A percentile compares a stretch with the other conserved stretches of the same genome.
These are phyloP conservation scores for Saccharomyces paradoxus DNA, from an alignment of 805 yeast species.

Conservation along the genomic window DNA sequence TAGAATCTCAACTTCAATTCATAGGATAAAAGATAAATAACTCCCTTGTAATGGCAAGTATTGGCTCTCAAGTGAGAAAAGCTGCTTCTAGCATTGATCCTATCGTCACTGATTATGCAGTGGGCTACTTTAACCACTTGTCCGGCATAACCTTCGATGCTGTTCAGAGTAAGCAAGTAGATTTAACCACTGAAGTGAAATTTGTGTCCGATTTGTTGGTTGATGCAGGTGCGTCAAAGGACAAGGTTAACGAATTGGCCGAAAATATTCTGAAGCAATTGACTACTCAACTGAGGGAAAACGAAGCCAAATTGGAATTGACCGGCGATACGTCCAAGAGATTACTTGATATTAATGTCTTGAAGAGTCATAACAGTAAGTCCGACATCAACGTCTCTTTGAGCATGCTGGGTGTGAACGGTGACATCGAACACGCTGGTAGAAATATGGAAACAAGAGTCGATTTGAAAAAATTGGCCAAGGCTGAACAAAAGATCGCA, in stretches of 20 bases:
- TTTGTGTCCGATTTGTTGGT: conserved; percentile 58
- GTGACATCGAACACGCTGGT: conserved; percentile 86
- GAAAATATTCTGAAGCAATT: conserved; percentile 41
- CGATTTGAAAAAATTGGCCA: conserved; percentile 91
- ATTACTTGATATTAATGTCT: conserved; percentile 67
- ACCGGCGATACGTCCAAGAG: conserved; percentile 87
- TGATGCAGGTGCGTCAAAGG: conserved; percentile 74
- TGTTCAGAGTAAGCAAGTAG: conserved; percentile 65
- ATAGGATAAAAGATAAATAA: not conserved
- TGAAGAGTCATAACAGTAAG: conserved; percentile 52
- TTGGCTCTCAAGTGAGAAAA: conserved; percentile 60
- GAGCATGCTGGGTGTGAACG: conserved; percentile 66
- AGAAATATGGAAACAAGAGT: conserved; percentile 89
- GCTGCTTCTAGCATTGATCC: conserved; percentile 84
- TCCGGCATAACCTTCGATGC: conserved; percentile 73
- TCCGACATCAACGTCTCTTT: conserved; percentile 70
- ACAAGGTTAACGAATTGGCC: conserved; percentile 45
- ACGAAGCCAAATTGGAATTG: conserved; percentile 63
- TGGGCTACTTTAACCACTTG: conserved; percentile 81
- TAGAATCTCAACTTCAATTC: too few species aligned
- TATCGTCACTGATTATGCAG: conserved; percentile 78
- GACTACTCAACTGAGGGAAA: conserved; percentile 48
- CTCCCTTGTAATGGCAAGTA: conserved; percentile 27
- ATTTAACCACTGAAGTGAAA: conserved; percentile 56
- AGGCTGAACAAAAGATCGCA: conserved; percentile 95